A percentile compares a stretch with the other conserved stretches of the same genome.
phyloP scores from a whole-genome alignment of 148 eudicot genomes.

The Nepenthes gracilis region DNA sequence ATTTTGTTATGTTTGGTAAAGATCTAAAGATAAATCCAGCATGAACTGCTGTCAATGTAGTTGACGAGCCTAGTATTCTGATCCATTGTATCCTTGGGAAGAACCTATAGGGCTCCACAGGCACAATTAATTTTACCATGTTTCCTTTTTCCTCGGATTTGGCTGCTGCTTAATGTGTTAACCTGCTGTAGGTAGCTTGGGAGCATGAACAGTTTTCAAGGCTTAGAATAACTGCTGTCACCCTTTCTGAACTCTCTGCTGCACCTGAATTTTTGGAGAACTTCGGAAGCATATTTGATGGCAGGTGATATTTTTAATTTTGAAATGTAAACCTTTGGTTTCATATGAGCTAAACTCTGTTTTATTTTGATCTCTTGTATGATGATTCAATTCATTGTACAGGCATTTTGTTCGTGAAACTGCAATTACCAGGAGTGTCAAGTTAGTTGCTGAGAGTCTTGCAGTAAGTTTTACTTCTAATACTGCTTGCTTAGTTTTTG shows the following conservation, averaged over 20 bases:
- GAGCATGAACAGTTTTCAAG: conserved; percentile 99
- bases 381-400: conserved; percentile 12
- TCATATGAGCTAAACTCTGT: background rate
- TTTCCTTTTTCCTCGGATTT: background rate
- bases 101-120: background rate
- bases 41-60: too few species aligned
- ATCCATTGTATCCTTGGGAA: too few species aligned
- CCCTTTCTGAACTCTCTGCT: conserved; percentile 68
- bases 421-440: conserved; percentile 54
- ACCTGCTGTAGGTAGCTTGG: conserved; percentile 89
- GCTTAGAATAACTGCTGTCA: conserved; percentile 87
- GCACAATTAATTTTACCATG: background rate
- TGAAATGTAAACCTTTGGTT: background rate
- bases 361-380: conserved; percentile 5
- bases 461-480: conserved; percentile 46
- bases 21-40: too few species aligned
- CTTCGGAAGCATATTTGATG: conserved; percentile 72
- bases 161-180: conserved; percentile 23
- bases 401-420: conserved; percentile 62
- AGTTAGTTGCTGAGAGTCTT: conserved; percentile 95
- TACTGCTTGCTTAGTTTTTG: background rate
- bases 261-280: conserved; percentile 84
- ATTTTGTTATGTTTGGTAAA: too few species aligned
- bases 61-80: too few species aligned
- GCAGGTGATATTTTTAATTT: conserved; percentile 38